A percentile compares a stretch with the other conserved stretches of the same genome.
Conservation (phyloP, 2,329 filamentous ascomycete genomes). For the Lachnellula hyalina region DNA sequence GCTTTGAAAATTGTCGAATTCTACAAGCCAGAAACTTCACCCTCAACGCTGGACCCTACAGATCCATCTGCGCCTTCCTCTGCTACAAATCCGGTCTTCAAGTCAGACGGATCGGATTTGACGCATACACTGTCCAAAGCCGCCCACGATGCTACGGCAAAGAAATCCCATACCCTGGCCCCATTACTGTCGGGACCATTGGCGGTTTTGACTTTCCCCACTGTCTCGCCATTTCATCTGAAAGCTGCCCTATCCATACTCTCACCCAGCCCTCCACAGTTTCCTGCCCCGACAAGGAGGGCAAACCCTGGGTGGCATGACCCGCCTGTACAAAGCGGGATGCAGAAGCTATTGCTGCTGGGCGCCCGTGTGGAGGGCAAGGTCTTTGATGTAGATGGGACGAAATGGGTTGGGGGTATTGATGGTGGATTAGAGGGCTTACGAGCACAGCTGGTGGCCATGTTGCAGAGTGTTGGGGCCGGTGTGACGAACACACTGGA, state of each 20-base stretch:
- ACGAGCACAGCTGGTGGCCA: slow-evolving; percentile 70
- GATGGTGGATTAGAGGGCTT: slow-evolving; percentile 76
- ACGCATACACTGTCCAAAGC: slow-evolving; percentile 54
- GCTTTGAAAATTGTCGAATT: slow-evolving; percentile 85
- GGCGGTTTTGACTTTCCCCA: slow-evolving; percentile 73
- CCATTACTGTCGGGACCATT: slow-evolving; percentile 78
- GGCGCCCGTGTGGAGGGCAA: slow-evolving; percentile 81
- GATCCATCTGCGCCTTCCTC: slow-evolving; percentile 21
- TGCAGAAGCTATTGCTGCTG: slow-evolving; percentile 82
- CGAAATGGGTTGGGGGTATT: slow-evolving; percentile 69
- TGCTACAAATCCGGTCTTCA: slow-evolving; percentile 13
- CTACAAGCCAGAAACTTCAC: slow-evolving; percentile 50
- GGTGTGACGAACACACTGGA: slow-evolving; percentile 75
- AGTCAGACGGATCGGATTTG: slow-evolving; percentile 30
- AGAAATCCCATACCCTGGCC: slow-evolving; percentile 56
- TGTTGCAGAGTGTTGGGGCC: slow-evolving; percentile 76
- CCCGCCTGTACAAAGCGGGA: slow-evolving; percentile 66
- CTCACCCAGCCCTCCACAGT: slow-evolving; percentile 63
- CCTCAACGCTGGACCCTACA: slow-evolving; percentile 22
- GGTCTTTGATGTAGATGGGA: slow-evolving; percentile 35
- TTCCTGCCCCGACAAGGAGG: slow-evolving; percentile 71
- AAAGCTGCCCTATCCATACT: slow-evolving; percentile 76
- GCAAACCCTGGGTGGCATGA: slow-evolving; percentile 80
- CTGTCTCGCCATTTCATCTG: slow-evolving; percentile 77
- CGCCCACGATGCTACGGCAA: slow-evolving; percentile 33